Evolutionary conservation across 2,329 filamentous ascomycete species (phyloP), one percentile per base, ranked within the genome.

Genomic region (Zarea fungicola): DNA sequence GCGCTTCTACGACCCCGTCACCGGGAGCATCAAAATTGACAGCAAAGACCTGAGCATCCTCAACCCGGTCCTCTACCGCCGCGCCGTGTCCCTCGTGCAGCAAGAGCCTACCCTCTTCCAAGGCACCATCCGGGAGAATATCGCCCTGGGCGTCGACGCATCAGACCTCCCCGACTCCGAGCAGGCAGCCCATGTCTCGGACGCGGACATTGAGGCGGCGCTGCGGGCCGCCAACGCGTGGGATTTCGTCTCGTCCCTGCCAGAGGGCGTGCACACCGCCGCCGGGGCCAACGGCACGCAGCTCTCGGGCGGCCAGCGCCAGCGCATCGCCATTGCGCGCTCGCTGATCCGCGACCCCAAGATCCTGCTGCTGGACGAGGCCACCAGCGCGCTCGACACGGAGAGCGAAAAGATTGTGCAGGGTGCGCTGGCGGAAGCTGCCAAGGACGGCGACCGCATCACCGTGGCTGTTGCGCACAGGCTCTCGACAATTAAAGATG

Each of bases 391-490:
- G 0, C 77, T 96, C 11, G 91, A 96, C 62, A 90, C 92, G n/a
- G 91, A 96, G 66, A 93, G 87, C 1, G 91, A 97, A 66, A 95
- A 89, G 1, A 78, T 95, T 2, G 91, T 97, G 52, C 96, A 97
- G 65, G 81, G 85, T 56, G 91, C 91, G 2, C 75, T 97, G 3
- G 80, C 80, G 6, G 82, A 80, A 56, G 81, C 81, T 31, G 77
- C 96, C 19, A 82, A 96, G 35, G 77, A 80, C 54, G 89, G 88
- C 23, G 85, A 86, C 61, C 93, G 91, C 65, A 96, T 91, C 0
- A 96, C 91, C 3, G 95, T 97, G 63, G 92, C 87, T 36, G 96
- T 97, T 58, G 91, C 91, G 1, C 91, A 97, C 68, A 81, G 92
- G 29, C 75, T 96, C 6, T 92, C 86, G 2, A 96, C 91, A 0